Base-by-base conservation (phyloP, 768 basidiomycete genomes). In the Kwoniella sp. region DNA sequence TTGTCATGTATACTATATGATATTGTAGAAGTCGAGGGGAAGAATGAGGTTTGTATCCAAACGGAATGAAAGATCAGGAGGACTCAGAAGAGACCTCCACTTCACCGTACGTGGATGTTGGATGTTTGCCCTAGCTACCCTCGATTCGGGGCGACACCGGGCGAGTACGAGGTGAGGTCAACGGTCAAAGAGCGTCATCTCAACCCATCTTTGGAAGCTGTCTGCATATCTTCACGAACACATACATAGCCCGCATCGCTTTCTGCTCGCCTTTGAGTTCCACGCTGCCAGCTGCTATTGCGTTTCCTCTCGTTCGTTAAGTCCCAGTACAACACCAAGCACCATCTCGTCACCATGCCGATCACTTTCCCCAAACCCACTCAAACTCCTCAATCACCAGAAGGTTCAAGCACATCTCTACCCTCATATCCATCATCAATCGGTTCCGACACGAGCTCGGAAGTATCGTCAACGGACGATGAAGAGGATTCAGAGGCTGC, bases 401-500 rank as follows among this genome's bases (percentile, higher is more conserved):
- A 54, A 29, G 63, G 57, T 24, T 54, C 64, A 30, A 85, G 85
- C 47, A 84, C 80, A 3, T 67, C 67, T 4, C 67, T 85, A 9
- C 77, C 82, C 56, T 81, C 82, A 21, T 84, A 84, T 53, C 63
- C 65, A 10, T 71, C 71, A 13, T 79, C 80, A 40, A 72, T 67
- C 59, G 86, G 85, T 33, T 86, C 85, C 76, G 86, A 48, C 56
- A 19, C 47, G 10, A 54, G 46, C 22, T 55, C 55, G 15, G 61
- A 64, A 25, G 37, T 21, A 19, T 57, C 55, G 1, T 64, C 62
- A 24, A 27, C 48, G 13, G 85, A 87, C 67, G 89, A 90, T 62
- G 40, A 19, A 15, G 33, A 33, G 33, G 90, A 92, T 21, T 72
- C 86, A 86, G 70, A 85, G 83, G 44, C 82, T 88, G 67, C 64